Percentiles rank a stretch among this genome's conserved stretches.
Evolutionary conservation across 768 basidiomycete genomes (phyloP).

Genomic region (Pholiota molesta): DNA sequence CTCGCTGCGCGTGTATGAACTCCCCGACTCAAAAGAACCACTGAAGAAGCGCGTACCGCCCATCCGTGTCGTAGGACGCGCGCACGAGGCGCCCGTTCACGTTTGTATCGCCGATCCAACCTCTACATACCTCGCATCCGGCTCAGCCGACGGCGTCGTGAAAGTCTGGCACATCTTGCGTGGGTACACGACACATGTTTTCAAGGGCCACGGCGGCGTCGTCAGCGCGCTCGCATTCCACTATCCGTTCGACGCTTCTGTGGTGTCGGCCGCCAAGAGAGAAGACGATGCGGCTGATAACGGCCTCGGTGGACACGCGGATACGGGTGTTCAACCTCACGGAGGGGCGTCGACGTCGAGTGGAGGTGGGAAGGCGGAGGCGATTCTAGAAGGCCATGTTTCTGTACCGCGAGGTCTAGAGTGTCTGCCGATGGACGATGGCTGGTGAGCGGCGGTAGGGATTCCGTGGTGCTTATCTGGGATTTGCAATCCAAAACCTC

Average conservation of each 20-base stretch:
- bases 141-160: constrained; percentile 94
- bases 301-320: constrained; percentile 89
- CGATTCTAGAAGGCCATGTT: constrained; percentile 92
- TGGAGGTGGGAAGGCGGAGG: constrained; percentile 64
- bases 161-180: constrained; percentile 94
- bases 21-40: constrained; percentile 54
- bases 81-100: constrained; percentile 94
- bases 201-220: constrained; percentile 97
- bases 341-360: constrained; percentile 58
- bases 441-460: constrained; percentile 90
- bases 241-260: constrained; percentile 66
- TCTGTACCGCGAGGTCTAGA: constrained; percentile 93
- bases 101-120: constrained; percentile 84
- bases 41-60: constrained; percentile 62
- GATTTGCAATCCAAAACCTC: constrained; percentile 53
- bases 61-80: constrained; percentile 73
- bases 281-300: constrained; percentile 77
- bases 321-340: constrained; percentile 92
- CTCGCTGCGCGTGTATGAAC: constrained; percentile 80
- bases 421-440: constrained; percentile 85
- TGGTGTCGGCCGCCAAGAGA: constrained; percentile 38
- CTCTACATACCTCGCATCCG: constrained; percentile 90
- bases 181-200: constrained; percentile 91
- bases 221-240: constrained; percentile 90
- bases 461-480: constrained; percentile 94